Evolutionary conservation across 2,329 filamentous ascomycete species (phyloP), one percentile per base, ranked within the genome.

Genomic region (Aspergillus udagawae): DNA sequence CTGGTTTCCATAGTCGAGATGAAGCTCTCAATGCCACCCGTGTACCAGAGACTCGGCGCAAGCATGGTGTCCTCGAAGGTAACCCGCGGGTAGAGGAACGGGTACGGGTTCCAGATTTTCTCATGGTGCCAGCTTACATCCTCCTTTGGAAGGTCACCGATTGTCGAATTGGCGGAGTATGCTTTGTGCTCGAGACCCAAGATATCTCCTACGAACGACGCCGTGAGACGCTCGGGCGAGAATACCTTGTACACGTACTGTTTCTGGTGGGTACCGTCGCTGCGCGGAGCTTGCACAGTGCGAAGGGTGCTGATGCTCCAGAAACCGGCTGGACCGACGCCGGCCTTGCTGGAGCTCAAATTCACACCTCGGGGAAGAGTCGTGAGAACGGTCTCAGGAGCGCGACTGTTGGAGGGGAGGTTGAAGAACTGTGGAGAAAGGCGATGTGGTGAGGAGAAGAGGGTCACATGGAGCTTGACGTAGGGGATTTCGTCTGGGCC

Each of bases 1-100:
- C 87, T 96, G 6, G 94, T 97, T 79, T 99, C 94, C 94, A 99
- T 97, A 0, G 92, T 96, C 9, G 89, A 94, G 64, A 97, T 95
- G 71, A 99, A 97, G 64, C 88, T 88, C 76, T 97, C 93, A 47
- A 97, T 95, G 0, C 82, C 83, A 53, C 80, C 79, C 4, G 84
- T 86, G 65, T 87, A 87, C 82, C 82, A 80, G 12, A 80, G 44
- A 51, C 69, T 63, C 3, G 69, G 68, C 5, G 72, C 86, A 3
- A 97, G 71, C 60, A 87, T 78, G 3, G 88, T 84, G 59, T 94
- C 88, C 64, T 97, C 91, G 72, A 97, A 99, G 0, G 89, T 92
- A 0, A 92, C 86, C 0, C 92, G 83, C 0, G 93, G 93, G n/a
- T 86, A 84, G 65, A 91, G 85, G 61, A 91, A 86, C 0, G 94